These are phyloP conservation scores for Hyaloscypha hepaticicola DNA, from an alignment of 495 filamentous ascomycete species.

Conservation along the genomic window DNA sequence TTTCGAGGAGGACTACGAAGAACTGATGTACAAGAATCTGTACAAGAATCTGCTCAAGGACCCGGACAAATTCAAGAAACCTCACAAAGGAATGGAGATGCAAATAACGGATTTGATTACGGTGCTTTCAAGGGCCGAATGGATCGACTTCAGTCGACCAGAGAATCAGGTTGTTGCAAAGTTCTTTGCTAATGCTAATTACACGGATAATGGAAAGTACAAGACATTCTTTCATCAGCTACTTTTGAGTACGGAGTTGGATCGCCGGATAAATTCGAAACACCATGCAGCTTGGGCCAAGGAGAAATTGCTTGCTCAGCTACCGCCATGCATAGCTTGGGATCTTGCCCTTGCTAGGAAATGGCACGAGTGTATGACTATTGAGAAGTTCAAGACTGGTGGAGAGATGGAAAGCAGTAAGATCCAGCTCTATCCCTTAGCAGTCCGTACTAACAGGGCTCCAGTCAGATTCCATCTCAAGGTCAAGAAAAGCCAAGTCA, in stretches of 20 bases:
- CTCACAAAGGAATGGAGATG: slow-evolving; percentile 57
- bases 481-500: slow-evolving; percentile 62
- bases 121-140: slow-evolving; percentile 57
- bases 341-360: slow-evolving; percentile 63
- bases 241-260: slow-evolving; percentile 65
- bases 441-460: slow-evolving; percentile 14
- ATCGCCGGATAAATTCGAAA: slow-evolving; percentile 57
- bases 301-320: slow-evolving; percentile 53
- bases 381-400: slow-evolving; percentile 45
- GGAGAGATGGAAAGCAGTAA: slow-evolving; percentile 41
- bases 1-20: slow-evolving; percentile 55
- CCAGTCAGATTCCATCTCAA: slow-evolving; percentile 52
- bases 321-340: slow-evolving; percentile 68
- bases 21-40: slow-evolving; percentile 52
- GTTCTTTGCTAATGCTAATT: slow-evolving; percentile 53
- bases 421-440: slow-evolving; percentile 13
- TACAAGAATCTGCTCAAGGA: slow-evolving; percentile 52
- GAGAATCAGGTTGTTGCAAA: slow-evolving; percentile 65
- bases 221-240: slow-evolving; percentile 70
- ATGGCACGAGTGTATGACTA: slow-evolving; percentile 65
- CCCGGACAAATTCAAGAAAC: slow-evolving; percentile 47
- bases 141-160: slow-evolving; percentile 66
- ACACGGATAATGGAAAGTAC: slow-evolving; percentile 41
- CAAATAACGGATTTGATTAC: slow-evolving; percentile 68
- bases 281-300: slow-evolving; percentile 53